phyloP scores from a whole-genome alignment of 225 moss, liverwort and hornwort species.

The Antitrichia curtipendula region DNA sequence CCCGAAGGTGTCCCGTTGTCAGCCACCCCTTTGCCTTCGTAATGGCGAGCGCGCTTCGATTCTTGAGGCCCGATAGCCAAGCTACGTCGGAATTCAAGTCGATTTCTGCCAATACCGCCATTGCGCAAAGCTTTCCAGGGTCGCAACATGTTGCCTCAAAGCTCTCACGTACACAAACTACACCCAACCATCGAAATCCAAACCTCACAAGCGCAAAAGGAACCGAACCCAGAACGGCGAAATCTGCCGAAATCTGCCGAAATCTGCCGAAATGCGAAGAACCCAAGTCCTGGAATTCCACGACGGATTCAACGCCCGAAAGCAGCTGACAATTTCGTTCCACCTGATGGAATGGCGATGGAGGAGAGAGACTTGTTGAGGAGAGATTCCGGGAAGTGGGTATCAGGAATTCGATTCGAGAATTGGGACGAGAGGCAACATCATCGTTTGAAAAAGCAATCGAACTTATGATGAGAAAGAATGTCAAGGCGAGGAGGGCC shows the following conservation, averaged over 20 bases:
- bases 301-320: neutral
- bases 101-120: neutral
- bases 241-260: neutral
- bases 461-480: neutral
- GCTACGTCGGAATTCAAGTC: neutral
- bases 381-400: neutral
- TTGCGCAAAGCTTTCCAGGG: neutral
- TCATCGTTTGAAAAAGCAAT: neutral
- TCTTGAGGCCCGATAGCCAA: slow-evolving; percentile 18
- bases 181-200: neutral
- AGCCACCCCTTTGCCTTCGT: slow-evolving; percentile 18
- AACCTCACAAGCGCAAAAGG: neutral
- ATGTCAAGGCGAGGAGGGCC: neutral
- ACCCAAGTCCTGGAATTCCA: neutral
- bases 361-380: neutral
- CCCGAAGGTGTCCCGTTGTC: neutral
- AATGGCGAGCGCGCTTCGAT: slow-evolving; percentile 11
- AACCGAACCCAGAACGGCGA: neutral
- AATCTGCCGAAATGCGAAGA: neutral
- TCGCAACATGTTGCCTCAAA: slow-evolving; percentile 14
- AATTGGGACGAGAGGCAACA: neutral
- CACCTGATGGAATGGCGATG: neutral
- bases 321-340: neutral
- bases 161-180: neutral
- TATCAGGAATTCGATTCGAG: neutral